Evolutionary conservation across 768 basidiomycete genomes (phyloP), one percentile per base, ranked within the genome.

Genomic region (Udeniomyces megalosporus): DNA sequence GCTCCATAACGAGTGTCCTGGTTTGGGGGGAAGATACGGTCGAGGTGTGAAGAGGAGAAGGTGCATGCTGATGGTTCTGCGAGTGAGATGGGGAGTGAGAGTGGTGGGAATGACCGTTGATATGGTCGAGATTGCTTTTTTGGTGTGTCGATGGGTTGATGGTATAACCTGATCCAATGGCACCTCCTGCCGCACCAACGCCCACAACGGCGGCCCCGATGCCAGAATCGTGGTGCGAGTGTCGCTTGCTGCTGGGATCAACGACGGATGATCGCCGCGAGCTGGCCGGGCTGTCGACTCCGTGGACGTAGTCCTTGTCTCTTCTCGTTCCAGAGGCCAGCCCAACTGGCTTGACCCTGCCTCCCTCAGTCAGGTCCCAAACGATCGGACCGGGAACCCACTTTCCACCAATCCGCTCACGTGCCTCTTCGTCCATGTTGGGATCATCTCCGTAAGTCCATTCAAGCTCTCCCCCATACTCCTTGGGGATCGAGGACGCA

Each of bases 401-500:
- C 20, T 48, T 45, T 5, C 28, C 58, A 6, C 57, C 62, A 1
- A 46, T 22, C 15, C 29, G 56, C 28, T 59, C 15, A 22, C 32
- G n/a, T 2, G 58, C 58, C 17, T 48, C 63, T 26, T 59, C 58
- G 34, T 51, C 57, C 32, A 65, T 29, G 28, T 35, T 46, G 1
- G 63, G 63, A 20, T 51, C 46, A 10, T 65, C 44, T 1, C 63
- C 63, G 58, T 65, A 65, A 44, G 50, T 60, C 63, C 63, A 65
- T 10, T 60, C 63, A 20, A 65, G 53, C 32, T 60, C 58, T 24
- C 63, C 63, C 10, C 63, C 63, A 45, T 65, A 65, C 53, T 65
- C 63, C 17, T 31, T 47, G 5, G 63, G 63, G 14, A 65, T 65
- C 48, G 52, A 53, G 15, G 28, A 48, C n/a, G 10, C 28, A 45